Evolutionary conservation across 805 yeast species (phyloP).

Genomic region (Cyberlindnera mrakii): DNA sequence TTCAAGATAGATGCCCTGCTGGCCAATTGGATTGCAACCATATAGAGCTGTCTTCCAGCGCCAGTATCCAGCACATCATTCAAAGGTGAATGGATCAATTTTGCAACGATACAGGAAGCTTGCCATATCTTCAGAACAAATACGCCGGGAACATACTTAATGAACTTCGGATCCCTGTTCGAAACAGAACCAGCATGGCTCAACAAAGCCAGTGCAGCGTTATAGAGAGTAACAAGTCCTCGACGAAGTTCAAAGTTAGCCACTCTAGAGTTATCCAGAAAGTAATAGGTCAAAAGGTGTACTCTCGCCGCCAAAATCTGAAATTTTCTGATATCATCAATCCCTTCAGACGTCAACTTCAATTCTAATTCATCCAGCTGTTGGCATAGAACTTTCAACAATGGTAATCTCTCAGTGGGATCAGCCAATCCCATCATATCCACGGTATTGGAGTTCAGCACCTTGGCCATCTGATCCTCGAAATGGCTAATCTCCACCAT

Average conservation of each 20-base stretch:
- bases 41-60: slow-evolving; percentile 65
- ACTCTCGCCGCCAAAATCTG: slow-evolving; percentile 68
- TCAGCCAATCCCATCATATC: slow-evolving; percentile 63
- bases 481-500: slow-evolving; percentile 81
- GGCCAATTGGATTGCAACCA: slow-evolving; percentile 60
- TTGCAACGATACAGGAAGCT: slow-evolving; percentile 77
- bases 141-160: slow-evolving; percentile 78
- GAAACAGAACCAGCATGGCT: slow-evolving; percentile 62
- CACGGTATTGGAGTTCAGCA: slow-evolving; percentile 63
- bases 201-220: slow-evolving; percentile 69
- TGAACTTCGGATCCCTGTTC: slow-evolving; percentile 50
- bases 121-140: slow-evolving; percentile 86
- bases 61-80: slow-evolving; percentile 60
- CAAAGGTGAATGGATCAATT: slow-evolving; percentile 71
- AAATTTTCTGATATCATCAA: slow-evolving; percentile 68
- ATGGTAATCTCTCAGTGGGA: slow-evolving; percentile 66
- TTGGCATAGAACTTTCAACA: slow-evolving; percentile 61
- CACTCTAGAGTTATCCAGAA: slow-evolving; percentile 47
- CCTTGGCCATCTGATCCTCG: slow-evolving; percentile 78
- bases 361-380: slow-evolving; percentile 76
- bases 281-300: slow-evolving; percentile 78
- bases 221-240: slow-evolving; percentile 73
- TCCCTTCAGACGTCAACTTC: slow-evolving; percentile 37
- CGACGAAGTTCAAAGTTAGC: slow-evolving; percentile 53
- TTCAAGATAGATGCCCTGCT: slow-evolving; percentile 79